Conservation (phyloP, 2,329 filamentous ascomycete species). For the Cladosporium halotolerans region DNA sequence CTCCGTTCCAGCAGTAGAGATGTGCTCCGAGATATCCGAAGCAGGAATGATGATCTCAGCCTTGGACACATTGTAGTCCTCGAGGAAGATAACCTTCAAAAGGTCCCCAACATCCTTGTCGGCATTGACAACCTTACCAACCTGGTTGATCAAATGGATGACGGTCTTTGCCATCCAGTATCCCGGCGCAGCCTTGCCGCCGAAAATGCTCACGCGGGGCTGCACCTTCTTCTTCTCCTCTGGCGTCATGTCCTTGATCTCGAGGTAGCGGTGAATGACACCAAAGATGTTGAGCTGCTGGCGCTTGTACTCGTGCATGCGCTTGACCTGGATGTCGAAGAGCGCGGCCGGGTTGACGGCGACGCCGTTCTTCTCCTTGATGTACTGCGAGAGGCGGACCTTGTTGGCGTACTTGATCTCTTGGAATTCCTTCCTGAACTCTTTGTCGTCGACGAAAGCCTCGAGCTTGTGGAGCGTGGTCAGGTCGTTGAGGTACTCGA, state of each 20-base stretch:
- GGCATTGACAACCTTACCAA: slow-evolving; percentile 83
- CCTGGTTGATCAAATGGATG: slow-evolving; percentile 91
- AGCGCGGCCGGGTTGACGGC: slow-evolving; percentile 80
- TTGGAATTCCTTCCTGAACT: slow-evolving; percentile 89
- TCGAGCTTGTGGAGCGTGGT: slow-evolving; percentile 83
- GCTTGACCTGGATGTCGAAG: slow-evolving; percentile 97
- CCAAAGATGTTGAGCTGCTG: slow-evolving; percentile 99
- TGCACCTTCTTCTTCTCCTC: slow-evolving; percentile 81
- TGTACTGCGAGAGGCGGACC: slow-evolving; percentile 81
- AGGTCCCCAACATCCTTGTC: slow-evolving; percentile 88
- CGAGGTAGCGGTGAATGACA: slow-evolving; percentile 88
- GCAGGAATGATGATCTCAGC: slow-evolving; percentile 94
- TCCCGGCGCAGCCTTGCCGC: slow-evolving; percentile 92
- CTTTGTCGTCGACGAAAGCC: slow-evolving; percentile 73
- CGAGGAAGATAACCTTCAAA: slow-evolving; percentile 93
- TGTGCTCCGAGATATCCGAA: slow-evolving; percentile 95
- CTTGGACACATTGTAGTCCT: slow-evolving; percentile 99
- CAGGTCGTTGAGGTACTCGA: slow-evolving; percentile 84
- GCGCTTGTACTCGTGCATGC: slow-evolving; percentile 98
- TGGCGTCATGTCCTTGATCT: slow-evolving; percentile 75
- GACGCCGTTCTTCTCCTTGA: slow-evolving; percentile 73
- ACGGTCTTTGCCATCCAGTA: slow-evolving; percentile 99
- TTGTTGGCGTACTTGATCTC: slow-evolving; percentile 98
- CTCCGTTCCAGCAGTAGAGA: slow-evolving; percentile 94
- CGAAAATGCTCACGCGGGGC: slow-evolving; percentile 90